Evolutionary conservation across 768 basidiomycete genomes (phyloP).

Genomic region (Hericium rajendrae): DNA sequence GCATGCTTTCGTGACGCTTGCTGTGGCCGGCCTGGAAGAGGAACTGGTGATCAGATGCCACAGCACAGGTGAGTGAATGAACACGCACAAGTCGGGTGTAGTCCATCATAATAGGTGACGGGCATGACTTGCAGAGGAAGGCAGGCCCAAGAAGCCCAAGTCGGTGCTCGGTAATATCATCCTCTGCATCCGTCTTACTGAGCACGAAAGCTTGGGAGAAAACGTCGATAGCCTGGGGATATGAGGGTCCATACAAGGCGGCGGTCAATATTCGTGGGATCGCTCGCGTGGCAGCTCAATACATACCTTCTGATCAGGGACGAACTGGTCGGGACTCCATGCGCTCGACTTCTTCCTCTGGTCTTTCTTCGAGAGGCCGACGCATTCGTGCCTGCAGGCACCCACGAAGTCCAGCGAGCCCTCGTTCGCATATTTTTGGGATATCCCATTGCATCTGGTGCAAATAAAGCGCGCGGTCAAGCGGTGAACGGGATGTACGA

Average conservation of each 20-base stretch:
- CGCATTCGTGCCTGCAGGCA: conserved; percentile 53
- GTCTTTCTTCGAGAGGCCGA: conserved; percentile 17
- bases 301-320: conserved; percentile 48
- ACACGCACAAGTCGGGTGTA: conserved; percentile 7
- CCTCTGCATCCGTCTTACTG: neutral
- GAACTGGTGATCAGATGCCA: neutral
- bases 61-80: neutral
- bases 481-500: conserved; percentile 47
- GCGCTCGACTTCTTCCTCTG: conserved; percentile 12
- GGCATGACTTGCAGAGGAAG: conserved; percentile 10
- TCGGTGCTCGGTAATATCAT: neutral
- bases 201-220: conserved; percentile 4
- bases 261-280: neutral
- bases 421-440: conserved; percentile 26
- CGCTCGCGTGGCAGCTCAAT: neutral
- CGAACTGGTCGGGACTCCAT: conserved; percentile 46
- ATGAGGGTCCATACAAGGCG: neutral
- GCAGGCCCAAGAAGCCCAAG: neutral
- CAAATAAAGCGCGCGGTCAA: conserved; percentile 54
- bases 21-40: conserved; percentile 4
- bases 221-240: conserved; percentile 8
- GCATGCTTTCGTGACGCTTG: conserved; percentile 10
- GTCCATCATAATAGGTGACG: conserved; percentile 7
- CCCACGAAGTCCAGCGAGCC: conserved; percentile 46
- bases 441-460: conserved; percentile 34